Evolutionary conservation across 1,284 basidiomycete species (phyloP).

Genomic region (Cutaneotrichosporon daszewskae): DNA sequence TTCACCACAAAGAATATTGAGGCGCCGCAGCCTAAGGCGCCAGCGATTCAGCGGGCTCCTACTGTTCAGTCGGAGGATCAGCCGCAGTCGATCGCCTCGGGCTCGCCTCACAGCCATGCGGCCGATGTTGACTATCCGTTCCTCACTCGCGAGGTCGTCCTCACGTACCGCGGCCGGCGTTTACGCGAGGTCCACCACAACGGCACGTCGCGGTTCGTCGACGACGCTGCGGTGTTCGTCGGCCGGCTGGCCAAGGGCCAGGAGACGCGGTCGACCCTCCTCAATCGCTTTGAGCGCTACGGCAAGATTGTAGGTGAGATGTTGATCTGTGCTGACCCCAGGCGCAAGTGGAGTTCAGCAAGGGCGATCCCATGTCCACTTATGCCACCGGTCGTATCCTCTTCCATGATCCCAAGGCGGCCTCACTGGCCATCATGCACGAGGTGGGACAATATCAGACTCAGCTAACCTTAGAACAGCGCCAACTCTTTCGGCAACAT

Average conservation of each 20-base stretch:
- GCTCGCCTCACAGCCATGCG: too few species aligned
- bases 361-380: conserved; percentile 1
- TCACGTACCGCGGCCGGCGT: conserved; percentile 26
- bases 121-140: conserved; percentile 2
- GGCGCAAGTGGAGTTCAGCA: conserved; percentile 27
- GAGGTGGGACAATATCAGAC: conserved; percentile 22
- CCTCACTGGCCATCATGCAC: conserved; percentile 20
- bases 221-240: conserved; percentile 33
- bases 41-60: too few species aligned
- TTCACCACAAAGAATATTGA: too few species aligned
- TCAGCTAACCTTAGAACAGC: conserved; percentile 16
- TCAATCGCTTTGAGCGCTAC: conserved; percentile 30
- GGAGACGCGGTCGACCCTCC: conserved; percentile 23
- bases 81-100: too few species aligned
- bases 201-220: conserved; percentile 19
- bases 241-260: conserved; percentile 24
- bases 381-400: conserved; percentile 30
- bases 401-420: conserved; percentile 21
- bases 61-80: too few species aligned
- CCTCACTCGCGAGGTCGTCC: conserved; percentile 12
- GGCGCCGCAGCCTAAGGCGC: too few species aligned
- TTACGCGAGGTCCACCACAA: conserved; percentile 15
- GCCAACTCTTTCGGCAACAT: conserved; percentile 25
- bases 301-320: conserved; percentile 27
- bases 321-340: conserved; percentile 5